Conservation (phyloP, 805 yeast genomes). For the Peterozyma xylosa region DNA sequence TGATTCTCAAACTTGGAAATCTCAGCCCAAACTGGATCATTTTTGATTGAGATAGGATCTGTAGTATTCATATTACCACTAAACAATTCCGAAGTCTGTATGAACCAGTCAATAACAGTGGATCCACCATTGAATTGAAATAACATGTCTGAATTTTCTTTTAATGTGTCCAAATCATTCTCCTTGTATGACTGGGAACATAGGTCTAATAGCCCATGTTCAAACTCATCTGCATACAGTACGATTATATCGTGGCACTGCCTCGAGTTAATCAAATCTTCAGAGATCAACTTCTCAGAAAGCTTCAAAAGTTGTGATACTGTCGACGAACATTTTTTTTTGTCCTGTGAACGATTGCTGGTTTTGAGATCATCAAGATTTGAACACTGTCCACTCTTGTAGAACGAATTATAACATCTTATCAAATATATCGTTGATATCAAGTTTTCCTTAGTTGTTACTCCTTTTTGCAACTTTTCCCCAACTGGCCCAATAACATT, state of each 20-base stretch:
- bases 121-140: constrained; percentile 80
- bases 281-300: constrained; percentile 56
- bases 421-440: constrained; percentile 65
- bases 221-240: constrained; percentile 71
- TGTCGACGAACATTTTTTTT: constrained; percentile 59
- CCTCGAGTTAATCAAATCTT: constrained; percentile 35
- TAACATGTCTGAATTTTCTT: constrained; percentile 66
- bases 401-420: constrained; percentile 70
- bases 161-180: constrained; percentile 64
- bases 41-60: constrained; percentile 21
- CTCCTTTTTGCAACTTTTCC: constrained; percentile 55
- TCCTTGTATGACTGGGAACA: constrained; percentile 71
- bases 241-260: constrained; percentile 41
- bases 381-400: constrained; percentile 42
- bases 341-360: constrained; percentile 38
- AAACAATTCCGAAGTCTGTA: constrained; percentile 72
- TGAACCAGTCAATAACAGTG: constrained; percentile 74
- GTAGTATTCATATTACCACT: constrained; percentile 36
- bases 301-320: constrained; percentile 59
- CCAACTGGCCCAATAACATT: constrained; percentile 63
- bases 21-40: constrained; percentile 49
- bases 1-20: constrained; percentile 53
- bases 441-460: constrained; percentile 69
- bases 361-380: constrained; percentile 48
- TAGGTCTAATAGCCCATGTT: constrained; percentile 55